A percentile compares a stretch with the other conserved stretches of the same genome.
These are phyloP conservation scores for Ochromonas danica DNA, from an alignment of 108 stramenopile species.

Conservation along the genomic window DNA sequence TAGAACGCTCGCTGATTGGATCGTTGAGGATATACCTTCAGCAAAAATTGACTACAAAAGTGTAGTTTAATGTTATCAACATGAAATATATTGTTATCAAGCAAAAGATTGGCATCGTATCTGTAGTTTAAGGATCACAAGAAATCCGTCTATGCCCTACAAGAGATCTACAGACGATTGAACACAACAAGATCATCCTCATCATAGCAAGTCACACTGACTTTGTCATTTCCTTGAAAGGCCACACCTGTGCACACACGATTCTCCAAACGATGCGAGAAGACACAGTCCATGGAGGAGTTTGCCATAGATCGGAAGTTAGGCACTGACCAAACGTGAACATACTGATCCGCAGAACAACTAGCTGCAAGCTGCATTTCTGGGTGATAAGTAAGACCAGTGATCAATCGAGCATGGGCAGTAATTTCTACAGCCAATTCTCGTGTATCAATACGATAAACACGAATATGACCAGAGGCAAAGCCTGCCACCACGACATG, in stretches of 20 bases:
- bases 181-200: neutral
- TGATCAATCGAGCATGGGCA: neutral
- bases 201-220: neutral
- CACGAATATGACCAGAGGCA: constrained; percentile 3
- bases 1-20: too few relatives aligned
- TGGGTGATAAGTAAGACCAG: neutral
- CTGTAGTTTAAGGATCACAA: too few relatives aligned
- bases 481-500: neutral
- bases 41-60: too few relatives aligned
- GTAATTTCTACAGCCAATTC: neutral
- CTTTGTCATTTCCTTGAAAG: neutral
- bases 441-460: neutral
- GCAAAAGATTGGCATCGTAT: too few relatives aligned
- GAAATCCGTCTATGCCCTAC: too few relatives aligned
- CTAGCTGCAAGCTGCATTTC: neutral
- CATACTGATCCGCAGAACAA: neutral
- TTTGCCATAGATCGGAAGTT: neutral
- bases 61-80: too few relatives aligned
- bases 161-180: too few relatives aligned
- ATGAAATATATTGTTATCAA: too few relatives aligned
- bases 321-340: neutral
- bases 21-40: too few relatives aligned
- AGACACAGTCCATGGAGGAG: neutral
- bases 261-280: neutral
- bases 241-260: neutral